These are phyloP conservation scores for Protomyces gravidus DNA, from an alignment of 1,139 yeast genomes.

Conservation along the genomic window DNA sequence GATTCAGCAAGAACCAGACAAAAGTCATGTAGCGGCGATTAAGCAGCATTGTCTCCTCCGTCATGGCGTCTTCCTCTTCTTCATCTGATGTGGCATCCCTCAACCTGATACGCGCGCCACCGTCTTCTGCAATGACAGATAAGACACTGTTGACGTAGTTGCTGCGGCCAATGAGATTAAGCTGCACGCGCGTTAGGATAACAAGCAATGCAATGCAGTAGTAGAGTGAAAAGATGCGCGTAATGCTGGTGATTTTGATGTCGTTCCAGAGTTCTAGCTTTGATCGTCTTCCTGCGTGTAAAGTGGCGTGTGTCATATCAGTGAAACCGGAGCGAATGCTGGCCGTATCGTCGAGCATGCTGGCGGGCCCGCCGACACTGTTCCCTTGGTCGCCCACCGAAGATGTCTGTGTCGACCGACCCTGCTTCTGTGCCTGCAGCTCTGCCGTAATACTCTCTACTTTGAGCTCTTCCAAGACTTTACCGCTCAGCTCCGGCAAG, in stretches of 20 bases:
- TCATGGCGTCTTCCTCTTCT: slow-evolving; percentile 16
- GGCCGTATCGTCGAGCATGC: slow-evolving; percentile 21
- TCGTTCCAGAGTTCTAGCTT: slow-evolving; percentile 83
- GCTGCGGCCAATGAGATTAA: slow-evolving; percentile 81
- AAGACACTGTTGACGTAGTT: slow-evolving; percentile 76
- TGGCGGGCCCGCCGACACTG: slow-evolving; percentile 1
- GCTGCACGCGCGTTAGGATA: slow-evolving; percentile 73
- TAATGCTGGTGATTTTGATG: slow-evolving; percentile 64
- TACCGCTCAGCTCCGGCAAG: slow-evolving; percentile 68
- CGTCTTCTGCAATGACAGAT: slow-evolving; percentile 42
- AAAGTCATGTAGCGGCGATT: slow-evolving; percentile 83
- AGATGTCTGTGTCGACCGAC: slow-evolving; percentile 33
- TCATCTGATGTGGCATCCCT: slow-evolving; percentile 21
- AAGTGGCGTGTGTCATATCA: slow-evolving; percentile 16
- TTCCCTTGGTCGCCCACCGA: slow-evolving; percentile 7
- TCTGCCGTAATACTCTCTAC: slow-evolving; percentile 72
- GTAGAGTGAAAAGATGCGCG: slow-evolving; percentile 66
- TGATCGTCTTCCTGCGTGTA: slow-evolving; percentile 38
- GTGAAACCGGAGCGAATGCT: slow-evolving; percentile 24
- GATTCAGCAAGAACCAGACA: slow-evolving; percentile 90
- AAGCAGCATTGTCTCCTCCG: slow-evolving; percentile 39
- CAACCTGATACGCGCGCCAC: slow-evolving; percentile 37
- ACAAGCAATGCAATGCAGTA: slow-evolving; percentile 68
- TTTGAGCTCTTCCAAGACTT: slow-evolving; percentile 59
- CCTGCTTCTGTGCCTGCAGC: slow-evolving; percentile 57